Conservation (phyloP, 805 yeast genomes). For the Danielia oregonensis region DNA sequence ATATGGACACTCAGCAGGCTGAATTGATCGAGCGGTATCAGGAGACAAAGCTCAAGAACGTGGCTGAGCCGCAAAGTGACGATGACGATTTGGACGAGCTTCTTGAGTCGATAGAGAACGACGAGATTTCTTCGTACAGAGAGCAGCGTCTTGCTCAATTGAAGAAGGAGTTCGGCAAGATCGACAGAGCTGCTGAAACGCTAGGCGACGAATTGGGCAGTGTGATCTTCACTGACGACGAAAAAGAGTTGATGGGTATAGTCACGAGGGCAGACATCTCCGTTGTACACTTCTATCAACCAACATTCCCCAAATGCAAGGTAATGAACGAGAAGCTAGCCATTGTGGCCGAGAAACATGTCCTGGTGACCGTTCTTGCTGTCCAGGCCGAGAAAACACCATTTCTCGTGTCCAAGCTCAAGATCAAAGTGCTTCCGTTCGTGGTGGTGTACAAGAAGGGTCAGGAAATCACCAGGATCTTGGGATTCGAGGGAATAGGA, state of each 20-base stretch:
- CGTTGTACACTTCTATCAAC: slow-evolving; percentile 61
- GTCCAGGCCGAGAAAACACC: slow-evolving; percentile 67
- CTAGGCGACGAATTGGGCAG: slow-evolving; percentile 34
- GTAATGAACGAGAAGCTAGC: slow-evolving; percentile 47
- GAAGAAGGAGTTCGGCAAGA: slow-evolving; percentile 37
- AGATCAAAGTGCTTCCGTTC: slow-evolving; percentile 67
- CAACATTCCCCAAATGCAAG: slow-evolving; percentile 56
- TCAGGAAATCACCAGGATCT: slow-evolving; percentile 51
- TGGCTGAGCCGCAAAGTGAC: slow-evolving; percentile 19
- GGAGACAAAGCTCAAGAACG: slow-evolving; percentile 30
- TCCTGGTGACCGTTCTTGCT: slow-evolving; percentile 49
- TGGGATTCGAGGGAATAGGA: slow-evolving; percentile 68
- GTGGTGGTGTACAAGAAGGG: slow-evolving; percentile 61
- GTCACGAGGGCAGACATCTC: slow-evolving; percentile 37
- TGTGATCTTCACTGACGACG: slow-evolving; percentile 37
- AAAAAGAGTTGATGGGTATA: slow-evolving; percentile 52
- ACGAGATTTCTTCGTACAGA: slow-evolving; percentile 50
- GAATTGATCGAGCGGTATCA: slow-evolving; percentile 43
- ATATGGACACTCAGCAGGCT: slow-evolving; percentile 31
- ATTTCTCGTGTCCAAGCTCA: slow-evolving; percentile 61
- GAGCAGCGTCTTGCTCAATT: slow-evolving; percentile 62
- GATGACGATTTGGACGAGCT: slow-evolving; percentile 44
- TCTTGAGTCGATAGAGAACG: slow-evolving; percentile 41
- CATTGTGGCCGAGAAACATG: slow-evolving; percentile 54
- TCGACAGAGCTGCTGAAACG: slow-evolving; percentile 21